Evolutionary conservation across 2,329 filamentous ascomycete species (phyloP).

Genomic region (Colletotrichum sp.): DNA sequence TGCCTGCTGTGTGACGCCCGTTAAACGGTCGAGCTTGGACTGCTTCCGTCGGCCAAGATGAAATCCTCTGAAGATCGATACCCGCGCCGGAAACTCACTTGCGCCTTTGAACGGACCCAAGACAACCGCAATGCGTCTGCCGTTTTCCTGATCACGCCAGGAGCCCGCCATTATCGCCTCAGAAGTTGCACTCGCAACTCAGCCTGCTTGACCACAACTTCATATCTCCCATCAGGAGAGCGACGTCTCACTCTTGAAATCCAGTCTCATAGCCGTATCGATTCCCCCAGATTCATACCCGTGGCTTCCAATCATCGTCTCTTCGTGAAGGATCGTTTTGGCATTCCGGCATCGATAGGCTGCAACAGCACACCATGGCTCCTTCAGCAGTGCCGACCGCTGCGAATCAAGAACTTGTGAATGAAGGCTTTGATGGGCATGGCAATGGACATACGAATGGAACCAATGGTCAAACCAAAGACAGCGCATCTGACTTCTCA

Average conservation of each 20-base stretch:
- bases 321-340: background rate
- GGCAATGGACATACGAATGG: background rate
- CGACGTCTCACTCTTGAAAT: background rate
- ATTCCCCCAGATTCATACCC: background rate
- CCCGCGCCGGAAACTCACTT: background rate
- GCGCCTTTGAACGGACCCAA: background rate
- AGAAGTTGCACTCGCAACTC: background rate
- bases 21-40: background rate
- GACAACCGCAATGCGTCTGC: background rate
- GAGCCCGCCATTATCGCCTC: background rate
- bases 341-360: background rate
- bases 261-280: background rate
- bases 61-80: background rate
- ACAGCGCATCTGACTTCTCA: slow-evolving; percentile 21
- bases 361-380: background rate
- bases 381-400: slow-evolving; percentile 7
- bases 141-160: background rate
- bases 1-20: background rate
- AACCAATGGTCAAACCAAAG: slow-evolving; percentile 5
- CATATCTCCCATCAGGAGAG: background rate
- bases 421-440: background rate
- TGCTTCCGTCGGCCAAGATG: background rate
- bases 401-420: background rate
- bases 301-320: background rate
- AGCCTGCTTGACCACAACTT: background rate